Base-by-base conservation (phyloP, 1,284 basidiomycete species). In the Ustilago vetiveriae region DNA sequence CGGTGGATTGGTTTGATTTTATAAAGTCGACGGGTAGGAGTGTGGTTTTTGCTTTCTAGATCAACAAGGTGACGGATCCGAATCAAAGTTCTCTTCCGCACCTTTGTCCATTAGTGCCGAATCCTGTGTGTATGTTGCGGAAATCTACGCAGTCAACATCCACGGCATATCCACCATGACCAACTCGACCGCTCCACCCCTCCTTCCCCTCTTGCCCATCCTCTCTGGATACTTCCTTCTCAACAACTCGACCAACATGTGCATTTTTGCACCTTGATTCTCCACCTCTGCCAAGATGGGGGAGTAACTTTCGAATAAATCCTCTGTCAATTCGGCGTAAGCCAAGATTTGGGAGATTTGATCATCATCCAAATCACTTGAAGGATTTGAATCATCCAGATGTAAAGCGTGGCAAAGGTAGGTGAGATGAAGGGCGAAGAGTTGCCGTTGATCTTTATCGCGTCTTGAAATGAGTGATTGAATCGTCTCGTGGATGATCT, bases 1-100 rank as follows among this genome's bases (percentile, higher is more conserved):
- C 73, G 13, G 13, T 67, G 30, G 65, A 72, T 38, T 75, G 73
- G 73, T 55, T 60, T 19, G 65, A 73, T 24, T 65, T 75, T 32
- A 48, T 75, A 6, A 60, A 66, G 38, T 26, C 23, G 3, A 19
- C 40, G 3, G 60, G 56, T 3, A 38, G 62, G 36, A 54, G 50
- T 37, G 67, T 70, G 1, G 55, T 57, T 13, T 65, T 70, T 50
- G 67, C 67, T 11, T 70, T 70, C 32, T 70, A 29, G 13, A 29
- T 29, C 23, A 1, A 4, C 14, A 26, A n/a, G n/a, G n/a, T n/a
- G n/a, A n/a, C n/a, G n/a, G n/a, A n/a, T n/a, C n/a, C n/a, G n/a
- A n/a, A n/a, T n/a, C n/a, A n/a, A n/a, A n/a, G n/a, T n/a, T n/a
- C n/a, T n/a, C n/a, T n/a, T n/a, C n/a, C n/a, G n/a, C n/a, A n/a